These are phyloP conservation scores for Anthracocystis walkeri DNA, from an alignment of 1,284 basidiomycete genomes.

Conservation along the genomic window DNA sequence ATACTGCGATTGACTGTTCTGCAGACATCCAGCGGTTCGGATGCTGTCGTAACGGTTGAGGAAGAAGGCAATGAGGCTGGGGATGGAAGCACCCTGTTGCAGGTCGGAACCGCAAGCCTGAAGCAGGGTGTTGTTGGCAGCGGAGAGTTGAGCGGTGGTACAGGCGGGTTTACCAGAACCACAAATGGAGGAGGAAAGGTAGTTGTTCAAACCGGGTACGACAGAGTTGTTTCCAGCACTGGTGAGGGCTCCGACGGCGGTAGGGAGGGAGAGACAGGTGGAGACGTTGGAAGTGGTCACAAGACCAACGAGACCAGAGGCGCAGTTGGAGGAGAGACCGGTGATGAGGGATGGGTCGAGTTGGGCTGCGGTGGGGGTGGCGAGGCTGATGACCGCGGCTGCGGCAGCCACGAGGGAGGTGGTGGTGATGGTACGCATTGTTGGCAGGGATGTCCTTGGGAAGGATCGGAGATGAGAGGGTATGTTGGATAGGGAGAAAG, in stretches of 20 bases:
- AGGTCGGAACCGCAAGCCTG: conserved; percentile 38
- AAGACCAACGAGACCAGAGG: conserved; percentile 27
- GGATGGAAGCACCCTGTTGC: conserved; percentile 27
- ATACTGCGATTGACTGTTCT: conserved; percentile 14
- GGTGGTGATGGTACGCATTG: conserved; percentile 25
- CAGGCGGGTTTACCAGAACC: conserved; percentile 29
- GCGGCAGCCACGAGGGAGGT: conserved; percentile 24
- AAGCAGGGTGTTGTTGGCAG: conserved; percentile 37
- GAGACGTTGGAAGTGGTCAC: conserved; percentile 47
- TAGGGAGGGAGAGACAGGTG: conserved; percentile 31
- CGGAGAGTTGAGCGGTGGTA: conserved; percentile 14
- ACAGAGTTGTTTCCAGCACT: conserved; percentile 29
- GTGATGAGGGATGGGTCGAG: conserved; percentile 47
- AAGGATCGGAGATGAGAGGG: background rate
- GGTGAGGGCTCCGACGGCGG: conserved; percentile 40
- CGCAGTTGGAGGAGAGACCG: conserved; percentile 41
- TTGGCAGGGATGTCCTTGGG: background rate
- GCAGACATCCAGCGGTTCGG: conserved; percentile 30
- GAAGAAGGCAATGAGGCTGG: conserved; percentile 41
- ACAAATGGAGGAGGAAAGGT: conserved; percentile 35
- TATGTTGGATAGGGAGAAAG: background rate
- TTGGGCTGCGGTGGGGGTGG: conserved; percentile 29
- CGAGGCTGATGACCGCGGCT: conserved; percentile 16
- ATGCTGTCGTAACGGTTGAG: conserved; percentile 38
- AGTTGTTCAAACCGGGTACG: conserved; percentile 32